phyloP scores from a whole-genome alignment of 2,329 filamentous ascomycete genomes.

The Beauveria asiatica region DNA sequence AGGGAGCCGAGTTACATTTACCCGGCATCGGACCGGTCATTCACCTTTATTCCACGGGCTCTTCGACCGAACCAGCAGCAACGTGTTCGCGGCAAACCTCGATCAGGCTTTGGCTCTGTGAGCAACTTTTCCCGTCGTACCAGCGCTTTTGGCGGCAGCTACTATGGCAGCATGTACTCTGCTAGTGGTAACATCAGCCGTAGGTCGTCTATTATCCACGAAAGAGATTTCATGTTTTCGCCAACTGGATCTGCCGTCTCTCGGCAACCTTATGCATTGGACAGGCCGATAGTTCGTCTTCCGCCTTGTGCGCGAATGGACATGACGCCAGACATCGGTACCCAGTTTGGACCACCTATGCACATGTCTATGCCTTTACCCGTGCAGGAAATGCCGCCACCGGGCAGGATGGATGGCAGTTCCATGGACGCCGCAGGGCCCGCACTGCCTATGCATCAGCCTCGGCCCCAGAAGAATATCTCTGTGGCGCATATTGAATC shows the following conservation, averaged over 20 bases:
- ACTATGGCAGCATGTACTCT: slow-evolving; percentile 70
- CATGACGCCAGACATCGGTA: slow-evolving; percentile 6
- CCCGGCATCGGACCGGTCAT: slow-evolving; percentile 81
- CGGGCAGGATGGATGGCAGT: slow-evolving; percentile 12
- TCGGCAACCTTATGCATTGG: slow-evolving; percentile 52
- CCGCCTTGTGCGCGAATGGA: slow-evolving; percentile 50
- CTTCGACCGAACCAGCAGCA: slow-evolving; percentile 91
- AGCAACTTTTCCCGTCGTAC: slow-evolving; percentile 66
- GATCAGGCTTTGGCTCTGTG: slow-evolving; percentile 60
- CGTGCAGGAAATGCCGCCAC: not conserved
- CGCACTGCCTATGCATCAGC: slow-evolving; percentile 70
- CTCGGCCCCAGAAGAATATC: slow-evolving; percentile 86
- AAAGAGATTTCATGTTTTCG: slow-evolving; percentile 67
- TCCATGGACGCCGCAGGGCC: not conserved
- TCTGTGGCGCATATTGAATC: slow-evolving; percentile 90
- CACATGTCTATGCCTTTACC: slow-evolving; percentile 1
- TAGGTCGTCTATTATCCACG: slow-evolving; percentile 65
- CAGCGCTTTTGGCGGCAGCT: slow-evolving; percentile 63
- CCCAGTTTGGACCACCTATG: slow-evolving; percentile 7
- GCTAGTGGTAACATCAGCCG: slow-evolving; percentile 84
- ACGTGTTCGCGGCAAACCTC: slow-evolving; percentile 60
- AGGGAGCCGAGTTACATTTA: slow-evolving; percentile 80
- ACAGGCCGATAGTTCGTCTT: slow-evolving; percentile 71
- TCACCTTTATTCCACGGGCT: slow-evolving; percentile 94
- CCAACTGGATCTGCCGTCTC: slow-evolving; percentile 73